These are phyloP conservation scores for Pestalotiopsis sp. DNA, from an alignment of 2,329 filamentous ascomycete genomes.

Conservation along the genomic window DNA sequence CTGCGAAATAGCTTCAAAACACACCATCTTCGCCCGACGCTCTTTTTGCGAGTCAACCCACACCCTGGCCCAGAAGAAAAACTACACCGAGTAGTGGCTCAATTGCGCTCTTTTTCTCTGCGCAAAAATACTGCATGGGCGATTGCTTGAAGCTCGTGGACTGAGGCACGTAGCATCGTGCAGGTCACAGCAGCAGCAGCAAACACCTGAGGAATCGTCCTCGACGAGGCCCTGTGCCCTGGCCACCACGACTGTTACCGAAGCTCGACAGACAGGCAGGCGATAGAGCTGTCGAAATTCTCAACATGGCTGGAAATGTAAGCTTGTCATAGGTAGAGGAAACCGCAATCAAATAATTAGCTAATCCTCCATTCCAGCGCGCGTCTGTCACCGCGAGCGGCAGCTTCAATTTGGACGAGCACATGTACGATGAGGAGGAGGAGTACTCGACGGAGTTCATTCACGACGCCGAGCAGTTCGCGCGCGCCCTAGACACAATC, in stretches of 20 bases:
- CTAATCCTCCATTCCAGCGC: conserved; percentile 1
- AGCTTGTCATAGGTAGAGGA: not conserved
- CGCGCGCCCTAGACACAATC: conserved; percentile 79
- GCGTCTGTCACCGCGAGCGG: conserved; percentile 2
- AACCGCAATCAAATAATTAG: not conserved
- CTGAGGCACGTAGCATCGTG: not conserved
- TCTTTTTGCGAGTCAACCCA: not conserved
- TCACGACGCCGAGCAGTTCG: conserved; percentile 85
- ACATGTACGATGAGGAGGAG: conserved; percentile 9
- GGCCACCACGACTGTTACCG: not conserved
- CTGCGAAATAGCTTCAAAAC: not conserved
- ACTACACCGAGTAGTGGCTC: not conserved
- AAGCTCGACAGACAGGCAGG: not conserved
- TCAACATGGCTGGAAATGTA: conserved; percentile 9
- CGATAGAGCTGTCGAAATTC: not conserved
- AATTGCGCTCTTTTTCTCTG: not conserved
- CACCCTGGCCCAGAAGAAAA: not conserved
- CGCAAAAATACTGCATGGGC: not conserved
- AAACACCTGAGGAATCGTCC: not conserved
- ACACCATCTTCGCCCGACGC: not conserved
- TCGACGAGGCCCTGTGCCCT: not conserved
- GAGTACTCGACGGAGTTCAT: conserved; percentile 20
- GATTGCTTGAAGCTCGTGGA: not conserved
- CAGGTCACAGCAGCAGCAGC: not conserved
- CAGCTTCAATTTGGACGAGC: conserved; percentile 13